Base-by-base conservation (phyloP, 2,329 filamentous ascomycete genomes). In the Daldinia sp. region DNA sequence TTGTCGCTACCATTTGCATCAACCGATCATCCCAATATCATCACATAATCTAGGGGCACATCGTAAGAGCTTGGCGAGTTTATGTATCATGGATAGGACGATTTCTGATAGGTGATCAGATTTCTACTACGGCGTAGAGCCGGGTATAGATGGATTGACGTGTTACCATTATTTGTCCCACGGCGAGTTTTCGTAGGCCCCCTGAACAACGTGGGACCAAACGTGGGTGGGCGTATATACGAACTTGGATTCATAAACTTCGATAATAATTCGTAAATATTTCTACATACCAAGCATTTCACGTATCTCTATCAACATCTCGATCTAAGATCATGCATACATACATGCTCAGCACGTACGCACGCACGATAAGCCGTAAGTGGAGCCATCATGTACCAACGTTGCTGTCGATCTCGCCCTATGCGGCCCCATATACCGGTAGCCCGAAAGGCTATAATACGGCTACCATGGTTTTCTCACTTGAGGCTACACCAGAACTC, bases 391-490 rank as follows among this genome's bases (percentile, higher is more conserved):
- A n/a, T n/a, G n/a, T 48, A 35, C 45, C 45, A 58, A 45, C 49
- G 53, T 25, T 27, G 55, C 54, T 49, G 39, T 45, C 39, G 54
- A 35, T 55, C 37, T 17, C 25, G 25, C 29, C 52, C 23, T 47
- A 25, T n/a, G 47, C 60, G 52, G 53, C 63, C 59, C 60, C 60
- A 66, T 59, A 63, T 55, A 41, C 63, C 63, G 63, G 30, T 49
- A 61, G 48, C 35, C 56, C 60, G 45, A 23, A 29, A 43, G 13
- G 15, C 51, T 54, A 41, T 45, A 23, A 50, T 50, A 37, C 34
- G 21, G 37, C 30, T 58, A 52, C 47, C 54, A 53, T 43, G 34
- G 35, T 60, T 52, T 45, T 21, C 27, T 52, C 15, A 30, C 15
- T 49, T 49, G 25, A 45, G 39, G 50, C 37, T 29, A 25, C 29